Base-by-base conservation (phyloP, 2,329 filamentous ascomycete species). In the Calonectria fujianensis region DNA sequence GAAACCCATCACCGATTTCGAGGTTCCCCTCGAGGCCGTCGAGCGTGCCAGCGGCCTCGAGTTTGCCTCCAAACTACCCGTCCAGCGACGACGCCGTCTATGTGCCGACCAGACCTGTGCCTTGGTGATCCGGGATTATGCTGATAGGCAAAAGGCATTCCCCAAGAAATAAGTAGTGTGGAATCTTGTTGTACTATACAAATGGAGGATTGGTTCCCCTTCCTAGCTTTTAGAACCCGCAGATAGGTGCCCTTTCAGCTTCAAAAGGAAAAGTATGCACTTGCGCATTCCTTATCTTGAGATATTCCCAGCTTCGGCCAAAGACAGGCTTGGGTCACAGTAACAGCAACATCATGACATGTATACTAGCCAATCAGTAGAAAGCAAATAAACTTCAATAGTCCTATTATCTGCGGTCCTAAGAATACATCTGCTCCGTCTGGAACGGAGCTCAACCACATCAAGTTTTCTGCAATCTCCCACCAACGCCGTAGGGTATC, bases 41-140 rank as follows among this genome's bases (percentile, higher is more conserved):
- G 97, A 99, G 90, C 91, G 96, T 77, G 96, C 97, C 2, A 96
- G 94, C 78, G 97, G 97, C 6, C 87, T 99, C 81, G 96, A 98
- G 84, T 99, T 99, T 86, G 95, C 95, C 35, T 89, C 90, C 27
- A 94, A 96, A 87, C 86, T 99, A 82, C 94, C 96, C 8, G 84
- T 89, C 3, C 88, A 92, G 82, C 91, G 96, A 80, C 90, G 95
- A 82, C 96, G 92, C 87, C 91, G 93, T 75, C 88, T 99, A 69
- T 99, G 97, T 85, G 89, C 94, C 78, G 96, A 99, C 83, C 91
- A 96, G n/a, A 91, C 89, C 76, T 99, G 97, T 85, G 91, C 94
- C 8, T 87, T 98, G 73, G 88, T 97, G 69, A 93, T 98, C 74
- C 93, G 93, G 84, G 95, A 99, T 79, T 99, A 90, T 81, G 88